Conservation (phyloP, 768 basidiomycete genomes). For the Trametes elegans region DNA sequence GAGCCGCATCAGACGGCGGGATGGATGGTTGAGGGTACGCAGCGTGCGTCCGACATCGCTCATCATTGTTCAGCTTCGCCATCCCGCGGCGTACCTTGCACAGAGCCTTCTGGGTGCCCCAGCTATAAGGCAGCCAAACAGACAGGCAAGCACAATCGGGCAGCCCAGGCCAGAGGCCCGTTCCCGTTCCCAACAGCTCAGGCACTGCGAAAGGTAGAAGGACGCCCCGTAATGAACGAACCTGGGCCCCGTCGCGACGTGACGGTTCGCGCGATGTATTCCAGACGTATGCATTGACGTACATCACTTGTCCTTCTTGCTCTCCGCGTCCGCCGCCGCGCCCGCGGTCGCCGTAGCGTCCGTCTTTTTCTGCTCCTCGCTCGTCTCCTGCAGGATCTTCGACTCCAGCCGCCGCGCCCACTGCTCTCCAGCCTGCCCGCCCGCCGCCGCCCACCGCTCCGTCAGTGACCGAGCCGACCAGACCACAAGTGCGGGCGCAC, state of each 20-base stretch:
- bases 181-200: background rate
- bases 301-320: constrained; percentile 27
- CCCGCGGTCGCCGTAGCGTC: constrained; percentile 11
- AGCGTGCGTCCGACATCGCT: constrained; percentile 6
- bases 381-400: constrained; percentile 34
- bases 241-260: background rate
- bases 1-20: constrained; percentile 4
- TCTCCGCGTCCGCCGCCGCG: constrained; percentile 21
- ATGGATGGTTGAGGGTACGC: background rate
- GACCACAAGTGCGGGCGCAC: constrained; percentile 26
- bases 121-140: too few species aligned
- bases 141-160: too few species aligned
- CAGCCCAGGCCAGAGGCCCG: too few species aligned
- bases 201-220: background rate
- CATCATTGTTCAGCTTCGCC: background rate
- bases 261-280: background rate
- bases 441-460: background rate
- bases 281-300: background rate
- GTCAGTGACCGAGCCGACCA: too few species aligned
- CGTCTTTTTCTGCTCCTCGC: constrained; percentile 9
- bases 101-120: background rate
- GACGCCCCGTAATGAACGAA: background rate
- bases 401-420: constrained; percentile 44
- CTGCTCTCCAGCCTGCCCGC: constrained; percentile 44
- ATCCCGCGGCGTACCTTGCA: background rate